Percentiles rank a stretch among this genome's conserved stretches.
Conservation (phyloP, 345 rosid genomes). For the Eutrema heterophyllum region DNA sequence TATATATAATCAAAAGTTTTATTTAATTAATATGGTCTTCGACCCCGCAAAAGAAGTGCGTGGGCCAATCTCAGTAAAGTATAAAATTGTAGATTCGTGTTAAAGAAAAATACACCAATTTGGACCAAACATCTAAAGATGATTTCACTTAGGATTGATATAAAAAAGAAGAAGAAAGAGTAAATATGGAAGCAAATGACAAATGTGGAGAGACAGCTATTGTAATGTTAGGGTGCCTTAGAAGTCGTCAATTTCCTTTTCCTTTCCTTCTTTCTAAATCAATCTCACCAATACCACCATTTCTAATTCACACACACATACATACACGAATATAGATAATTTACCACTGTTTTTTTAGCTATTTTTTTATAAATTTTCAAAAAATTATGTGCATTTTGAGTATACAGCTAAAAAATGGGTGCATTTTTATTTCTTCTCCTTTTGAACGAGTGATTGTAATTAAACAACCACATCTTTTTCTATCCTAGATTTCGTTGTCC, state of each 20-base stretch:
- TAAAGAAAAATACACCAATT: slow-evolving; percentile 11
- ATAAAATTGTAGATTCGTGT: slow-evolving; percentile 12
- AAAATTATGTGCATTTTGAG: too few species aligned
- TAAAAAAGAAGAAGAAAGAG: slow-evolving; percentile 11
- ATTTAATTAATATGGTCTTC: neutral
- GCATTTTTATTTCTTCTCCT: too few species aligned
- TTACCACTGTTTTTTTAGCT: neutral
- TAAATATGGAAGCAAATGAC: slow-evolving; percentile 12
- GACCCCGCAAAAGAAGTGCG: slow-evolving; percentile 8
- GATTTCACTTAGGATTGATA: neutral
- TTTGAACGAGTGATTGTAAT: too few species aligned
- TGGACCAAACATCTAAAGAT: slow-evolving; percentile 18
- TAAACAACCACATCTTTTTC: too few species aligned
- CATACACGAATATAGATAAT: neutral
- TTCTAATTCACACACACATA: neutral
- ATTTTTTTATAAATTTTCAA: too few species aligned
- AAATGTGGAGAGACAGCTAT: slow-evolving; percentile 25
- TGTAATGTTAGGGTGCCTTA: slow-evolving; percentile 30
- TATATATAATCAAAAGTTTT: neutral
- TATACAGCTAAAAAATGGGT: too few species aligned
- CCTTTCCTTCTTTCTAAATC: slow-evolving; percentile 27
- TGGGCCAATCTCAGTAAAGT: slow-evolving; percentile 9
- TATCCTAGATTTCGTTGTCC: too few species aligned
- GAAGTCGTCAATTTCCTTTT: slow-evolving; percentile 21
- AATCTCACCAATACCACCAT: slow-evolving; percentile 18